A percentile compares a stretch with the other conserved stretches of the same genome.
These are phyloP conservation scores for Xylaria hypoxylon DNA, from an alignment of 2,329 filamentous ascomycete species.

Conservation along the genomic window DNA sequence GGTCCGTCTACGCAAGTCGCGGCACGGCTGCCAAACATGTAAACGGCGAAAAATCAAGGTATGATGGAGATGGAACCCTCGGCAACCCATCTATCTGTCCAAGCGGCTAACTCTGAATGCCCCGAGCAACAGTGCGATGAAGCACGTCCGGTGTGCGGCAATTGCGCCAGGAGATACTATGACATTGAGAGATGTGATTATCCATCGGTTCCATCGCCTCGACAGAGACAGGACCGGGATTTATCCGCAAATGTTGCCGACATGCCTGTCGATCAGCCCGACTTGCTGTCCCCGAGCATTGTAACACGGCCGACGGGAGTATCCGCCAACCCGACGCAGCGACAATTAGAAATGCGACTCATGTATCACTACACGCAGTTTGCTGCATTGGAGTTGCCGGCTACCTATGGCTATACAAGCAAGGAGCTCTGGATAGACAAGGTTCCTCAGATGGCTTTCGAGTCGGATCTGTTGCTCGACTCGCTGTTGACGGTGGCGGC, in stretches of 20 bases:
- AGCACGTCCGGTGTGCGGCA: conserved; percentile 32
- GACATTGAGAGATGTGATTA: conserved; percentile 34
- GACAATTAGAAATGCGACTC: conserved; percentile 34
- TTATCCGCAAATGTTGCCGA: conserved; percentile 1
- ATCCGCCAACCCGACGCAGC: conserved; percentile 18
- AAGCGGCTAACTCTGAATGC: conserved; percentile 4
- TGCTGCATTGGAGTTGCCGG: conserved; percentile 30
- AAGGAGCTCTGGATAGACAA: conserved; percentile 36
- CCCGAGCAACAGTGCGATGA: conserved; percentile 28
- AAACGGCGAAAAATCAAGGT: conserved; percentile 38
- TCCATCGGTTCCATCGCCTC: conserved; percentile 17
- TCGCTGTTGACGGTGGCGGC: conserved; percentile 33
- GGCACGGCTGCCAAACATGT: conserved; percentile 33
- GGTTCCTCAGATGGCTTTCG: conserved; percentile 33
- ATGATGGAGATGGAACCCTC: not conserved
- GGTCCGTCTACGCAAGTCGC: conserved; percentile 33
- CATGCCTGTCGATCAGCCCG: conserved; percentile 3
- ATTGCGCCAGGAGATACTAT: conserved; percentile 31
- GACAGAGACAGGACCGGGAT: conserved; percentile 13
- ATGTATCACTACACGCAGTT: conserved; percentile 36
- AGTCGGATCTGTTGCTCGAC: conserved; percentile 35
- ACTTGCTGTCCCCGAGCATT: conserved; percentile 7
- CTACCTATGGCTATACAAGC: conserved; percentile 33
- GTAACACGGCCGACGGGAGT: conserved; percentile 22
- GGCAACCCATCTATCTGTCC: not conserved